These are phyloP conservation scores for Micractinium conductrix DNA, from an alignment of 139 green algal species.

Conservation along the genomic window DNA sequence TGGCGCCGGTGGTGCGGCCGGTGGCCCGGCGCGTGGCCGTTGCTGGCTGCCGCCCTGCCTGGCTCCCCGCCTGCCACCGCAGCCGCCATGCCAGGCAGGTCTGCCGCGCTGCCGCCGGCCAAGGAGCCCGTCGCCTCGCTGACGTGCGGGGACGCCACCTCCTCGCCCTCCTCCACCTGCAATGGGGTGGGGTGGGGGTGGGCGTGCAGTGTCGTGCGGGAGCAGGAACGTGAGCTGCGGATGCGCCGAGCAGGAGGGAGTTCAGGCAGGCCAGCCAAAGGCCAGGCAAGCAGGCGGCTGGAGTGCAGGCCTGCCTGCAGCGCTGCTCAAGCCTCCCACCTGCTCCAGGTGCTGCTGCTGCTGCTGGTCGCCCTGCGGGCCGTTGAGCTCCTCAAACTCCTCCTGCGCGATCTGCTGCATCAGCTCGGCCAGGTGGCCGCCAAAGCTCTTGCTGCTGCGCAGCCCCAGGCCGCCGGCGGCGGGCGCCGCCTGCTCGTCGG, in stretches of 20 bases:
- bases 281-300: not conserved
- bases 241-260: not conserved
- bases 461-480: conserved; percentile 13
- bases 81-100: not conserved
- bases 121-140: not conserved
- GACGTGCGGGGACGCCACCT: not conserved
- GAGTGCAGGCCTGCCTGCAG: not conserved
- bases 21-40: not conserved
- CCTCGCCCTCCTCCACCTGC: conserved; percentile 13
- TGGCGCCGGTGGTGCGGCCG: no score
- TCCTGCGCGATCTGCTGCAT: conserved; percentile 24
- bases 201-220: not conserved
- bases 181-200: not conserved
- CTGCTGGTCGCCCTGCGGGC: no score
- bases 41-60: not conserved
- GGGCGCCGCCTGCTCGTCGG: no score
- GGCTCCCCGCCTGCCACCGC: not conserved
- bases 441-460: conserved; percentile 9
- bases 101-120: not conserved
- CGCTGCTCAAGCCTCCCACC: not conserved
- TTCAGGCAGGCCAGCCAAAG: not conserved
- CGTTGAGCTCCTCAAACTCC: conserved; percentile 25
- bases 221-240: not conserved
- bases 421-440: conserved; percentile 1
- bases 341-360: not conserved